Evolutionary conservation across 129 eudicot genomes (phyloP), one percentile per base, ranked within the genome.

Genomic region (Cynara cardunculus): DNA sequence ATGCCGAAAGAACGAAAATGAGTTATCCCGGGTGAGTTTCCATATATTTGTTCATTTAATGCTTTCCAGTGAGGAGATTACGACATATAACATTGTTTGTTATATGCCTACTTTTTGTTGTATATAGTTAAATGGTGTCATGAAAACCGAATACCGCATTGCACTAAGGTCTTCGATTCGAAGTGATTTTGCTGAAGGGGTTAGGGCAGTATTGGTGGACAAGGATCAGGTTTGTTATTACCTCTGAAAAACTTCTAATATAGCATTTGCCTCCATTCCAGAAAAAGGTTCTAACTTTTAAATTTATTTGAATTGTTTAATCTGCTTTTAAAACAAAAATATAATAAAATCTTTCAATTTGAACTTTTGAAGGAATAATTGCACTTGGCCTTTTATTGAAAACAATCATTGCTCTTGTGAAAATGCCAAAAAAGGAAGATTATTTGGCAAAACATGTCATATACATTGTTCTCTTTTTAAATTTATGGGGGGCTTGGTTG

Each of bases 121-220:
- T 73, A 22, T 41, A 11, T 82, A 95, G 99, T 80, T 95, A 85
- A 85, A 77, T 74, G 94, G 91, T 13, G 99, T 95, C 53, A 92
- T 95, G 99, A 95, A 89, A 89, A 76, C 90, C 12, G 99, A 95
- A 87, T 95, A 95, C 80, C 91, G 97, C 24, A 89, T 92, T 84
- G 99, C 99, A 13, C 4, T 92, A 62, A 95, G 99, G 85, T 88
- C 94, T 19, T 78, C 94, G 35, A 87, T 88, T 28, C 88, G 97
- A 76, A 85, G 80, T 85, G 99, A 95, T 86, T 95, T 95, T 76
- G 79, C 91, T 16, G 99, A 95, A 89, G 99, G 99, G 61, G 99
- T 95, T 56, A 91, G 99, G 13, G 97, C 99, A 19, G 94, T 95
- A 46, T 85, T 95, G 82, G 93, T 95, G 73, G 99, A 95, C 88